Conservation (phyloP, 202 grass and related monocot genomes). For the Sporobolus alterniflorus region DNA sequence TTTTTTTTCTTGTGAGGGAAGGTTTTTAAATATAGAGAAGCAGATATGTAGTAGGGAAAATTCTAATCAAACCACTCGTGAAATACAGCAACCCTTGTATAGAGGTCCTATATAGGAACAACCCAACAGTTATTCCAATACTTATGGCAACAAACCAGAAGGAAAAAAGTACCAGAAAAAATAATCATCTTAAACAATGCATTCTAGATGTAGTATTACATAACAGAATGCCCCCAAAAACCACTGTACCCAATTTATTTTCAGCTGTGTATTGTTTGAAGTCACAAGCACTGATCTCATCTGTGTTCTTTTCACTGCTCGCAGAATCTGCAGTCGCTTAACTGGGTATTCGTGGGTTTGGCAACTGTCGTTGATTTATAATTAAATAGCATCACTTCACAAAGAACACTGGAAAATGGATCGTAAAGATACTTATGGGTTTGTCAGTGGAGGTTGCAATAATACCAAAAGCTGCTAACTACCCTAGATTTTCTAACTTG, state of each 20-base stretch:
- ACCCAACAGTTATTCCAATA: not conserved
- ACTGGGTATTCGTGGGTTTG: constrained; percentile 2
- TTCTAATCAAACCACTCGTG: no score
- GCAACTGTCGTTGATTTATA: not conserved
- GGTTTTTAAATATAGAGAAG: no score
- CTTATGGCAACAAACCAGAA: not conserved
- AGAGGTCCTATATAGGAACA: not conserved
- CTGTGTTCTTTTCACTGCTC: constrained; percentile 11
- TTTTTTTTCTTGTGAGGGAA: no score
- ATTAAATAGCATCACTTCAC: constrained; percentile 9
- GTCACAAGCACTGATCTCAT: constrained; percentile 4
- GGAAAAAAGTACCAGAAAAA: not conserved
- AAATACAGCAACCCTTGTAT: not conserved
- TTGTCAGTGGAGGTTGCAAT: constrained; percentile 94
- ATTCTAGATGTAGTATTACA: not conserved
- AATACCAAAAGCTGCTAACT: constrained; percentile 28
- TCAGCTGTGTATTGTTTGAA: not conserved
- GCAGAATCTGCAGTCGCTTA: constrained; percentile 29
- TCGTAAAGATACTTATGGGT: constrained; percentile 81
- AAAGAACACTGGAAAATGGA: constrained; percentile 68
- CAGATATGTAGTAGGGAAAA: no score
- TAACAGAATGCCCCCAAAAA: not conserved
- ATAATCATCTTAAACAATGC: not conserved
- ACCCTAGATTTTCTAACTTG: constrained; percentile 50
- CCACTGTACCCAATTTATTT: not conserved